These are phyloP conservation scores for Chaetomium strumarium DNA, from an alignment of 2,329 filamentous ascomycete species.

Conservation along the genomic window DNA sequence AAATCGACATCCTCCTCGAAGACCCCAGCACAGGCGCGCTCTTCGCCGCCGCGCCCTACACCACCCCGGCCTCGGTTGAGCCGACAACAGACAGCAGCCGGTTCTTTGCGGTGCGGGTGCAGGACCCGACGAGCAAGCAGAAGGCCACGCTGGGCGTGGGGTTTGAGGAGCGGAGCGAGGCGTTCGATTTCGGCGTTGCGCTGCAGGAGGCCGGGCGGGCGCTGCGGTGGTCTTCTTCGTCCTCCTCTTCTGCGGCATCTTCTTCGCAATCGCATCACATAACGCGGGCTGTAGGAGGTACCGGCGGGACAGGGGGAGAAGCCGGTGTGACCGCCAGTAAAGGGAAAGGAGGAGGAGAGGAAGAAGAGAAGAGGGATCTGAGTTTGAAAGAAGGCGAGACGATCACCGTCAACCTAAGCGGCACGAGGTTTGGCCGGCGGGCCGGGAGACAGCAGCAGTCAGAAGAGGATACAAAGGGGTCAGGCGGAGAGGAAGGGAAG, in stretches of 20 bases:
- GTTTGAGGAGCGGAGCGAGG: slow-evolving; percentile 79
- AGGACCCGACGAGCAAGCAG: slow-evolving; percentile 61
- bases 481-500: slow-evolving; percentile 23
- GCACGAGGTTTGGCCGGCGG: slow-evolving; percentile 47
- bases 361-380: slow-evolving; percentile 63
- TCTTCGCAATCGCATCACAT: too few relatives aligned
- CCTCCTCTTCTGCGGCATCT: too few relatives aligned
- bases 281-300: slow-evolving; percentile 14
- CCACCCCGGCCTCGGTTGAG: slow-evolving; percentile 59
- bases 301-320: slow-evolving; percentile 26
- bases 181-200: slow-evolving; percentile 78
- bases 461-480: slow-evolving; percentile 26
- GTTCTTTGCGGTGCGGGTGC: slow-evolving; percentile 79
- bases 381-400: slow-evolving; percentile 86
- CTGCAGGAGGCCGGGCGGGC: slow-evolving; percentile 72
- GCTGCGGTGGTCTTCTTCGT: slow-evolving; percentile 39
- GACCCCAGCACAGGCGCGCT: slow-evolving; percentile 66
- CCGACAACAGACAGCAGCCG: slow-evolving; percentile 71
- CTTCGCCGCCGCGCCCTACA: slow-evolving; percentile 81
- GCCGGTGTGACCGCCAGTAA: slow-evolving; percentile 2
- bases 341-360: slow-evolving; percentile 31
- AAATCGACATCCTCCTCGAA: slow-evolving; percentile 72
- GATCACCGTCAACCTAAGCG: slow-evolving; percentile 72
- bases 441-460: slow-evolving; percentile 26
- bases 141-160: slow-evolving; percentile 79